Evolutionary conservation across 2,329 filamentous ascomycete genomes (phyloP).

Genomic region (Cadophora sp.): DNA sequence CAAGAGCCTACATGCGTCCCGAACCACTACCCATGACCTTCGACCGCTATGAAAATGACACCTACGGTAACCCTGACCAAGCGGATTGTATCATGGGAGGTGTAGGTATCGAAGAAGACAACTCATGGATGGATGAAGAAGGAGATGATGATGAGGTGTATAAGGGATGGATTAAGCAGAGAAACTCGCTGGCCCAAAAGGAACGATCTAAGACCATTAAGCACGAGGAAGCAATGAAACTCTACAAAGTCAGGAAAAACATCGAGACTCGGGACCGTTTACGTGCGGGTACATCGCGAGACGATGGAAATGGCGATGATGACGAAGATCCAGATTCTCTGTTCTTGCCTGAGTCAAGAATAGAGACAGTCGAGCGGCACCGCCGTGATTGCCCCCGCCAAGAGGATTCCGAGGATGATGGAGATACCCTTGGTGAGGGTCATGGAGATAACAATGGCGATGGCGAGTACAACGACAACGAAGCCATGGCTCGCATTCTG

Average conservation of each 20-base stretch:
- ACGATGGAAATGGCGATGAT: not conserved
- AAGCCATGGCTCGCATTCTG: constrained; percentile 24
- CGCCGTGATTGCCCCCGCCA: not conserved
- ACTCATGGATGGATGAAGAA: constrained; percentile 34
- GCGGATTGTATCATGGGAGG: not conserved
- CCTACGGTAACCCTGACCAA: not conserved
- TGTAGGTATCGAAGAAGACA: constrained; percentile 24
- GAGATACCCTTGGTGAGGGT: not conserved
- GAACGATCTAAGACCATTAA: constrained; percentile 20
- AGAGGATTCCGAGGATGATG: constrained; percentile 14
- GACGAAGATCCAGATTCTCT: constrained; percentile 26
- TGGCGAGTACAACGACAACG: constrained; percentile 4
- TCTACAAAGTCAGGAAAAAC: constrained; percentile 24
- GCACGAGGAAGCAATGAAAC: constrained; percentile 11
- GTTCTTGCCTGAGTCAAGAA: constrained; percentile 30
- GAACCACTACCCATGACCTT: not conserved
- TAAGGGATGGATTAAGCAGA: not conserved
- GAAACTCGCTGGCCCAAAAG: constrained; percentile 20
- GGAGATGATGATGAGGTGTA: constrained; percentile 27
- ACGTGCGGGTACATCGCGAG: not conserved
- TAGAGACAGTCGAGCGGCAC: not conserved
- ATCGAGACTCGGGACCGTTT: constrained; percentile 19
- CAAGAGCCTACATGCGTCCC: not conserved
- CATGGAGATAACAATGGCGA: not conserved
- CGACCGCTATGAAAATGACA: not conserved